A percentile compares a stretch with the other conserved stretches of the same genome.
Evolutionary conservation across 257 asterid species (phyloP).

Genomic region (Gentiana macrophylla): DNA sequence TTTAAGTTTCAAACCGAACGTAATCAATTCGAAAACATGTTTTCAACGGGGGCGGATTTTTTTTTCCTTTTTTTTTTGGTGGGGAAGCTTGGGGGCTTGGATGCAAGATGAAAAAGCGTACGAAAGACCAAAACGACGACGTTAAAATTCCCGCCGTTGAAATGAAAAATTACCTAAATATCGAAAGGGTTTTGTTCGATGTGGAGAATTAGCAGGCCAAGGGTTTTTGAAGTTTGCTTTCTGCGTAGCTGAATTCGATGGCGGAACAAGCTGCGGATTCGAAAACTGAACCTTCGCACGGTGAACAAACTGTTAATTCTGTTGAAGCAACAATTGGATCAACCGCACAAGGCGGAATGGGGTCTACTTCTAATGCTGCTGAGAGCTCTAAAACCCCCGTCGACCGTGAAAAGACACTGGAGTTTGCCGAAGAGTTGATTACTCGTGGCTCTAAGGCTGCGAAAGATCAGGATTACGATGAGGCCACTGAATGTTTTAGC

Average conservation of each 20-base stretch:
- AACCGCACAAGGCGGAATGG: constrained; percentile 34
- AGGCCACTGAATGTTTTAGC: constrained; percentile 84
- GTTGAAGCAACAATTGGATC: constrained; percentile 49
- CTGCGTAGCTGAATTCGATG: constrained; percentile 24
- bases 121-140: too few species aligned
- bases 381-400: constrained; percentile 27
- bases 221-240: constrained; percentile 9
- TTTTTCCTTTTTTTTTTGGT: too few species aligned
- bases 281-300: constrained; percentile 16
- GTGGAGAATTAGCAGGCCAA: constrained; percentile 5
- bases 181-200: constrained; percentile 6
- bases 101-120: too few species aligned
- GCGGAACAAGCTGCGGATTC: constrained; percentile 42
- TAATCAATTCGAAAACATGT: too few species aligned
- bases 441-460: constrained; percentile 54
- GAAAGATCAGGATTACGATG: constrained; percentile 53
- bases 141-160: too few species aligned
- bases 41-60: too few species aligned
- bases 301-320: constrained; percentile 39
- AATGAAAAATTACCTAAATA: constrained; percentile 4
- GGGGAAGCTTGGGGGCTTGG: too few species aligned
- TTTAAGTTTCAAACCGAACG: too few species aligned
- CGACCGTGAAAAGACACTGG: constrained; percentile 38
- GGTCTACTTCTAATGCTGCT: constrained; percentile 48
- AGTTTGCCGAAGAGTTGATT: constrained; percentile 53